phyloP scores from a whole-genome alignment of 2,329 filamentous ascomycete genomes.

The Cercospora zeae-maydis region DNA sequence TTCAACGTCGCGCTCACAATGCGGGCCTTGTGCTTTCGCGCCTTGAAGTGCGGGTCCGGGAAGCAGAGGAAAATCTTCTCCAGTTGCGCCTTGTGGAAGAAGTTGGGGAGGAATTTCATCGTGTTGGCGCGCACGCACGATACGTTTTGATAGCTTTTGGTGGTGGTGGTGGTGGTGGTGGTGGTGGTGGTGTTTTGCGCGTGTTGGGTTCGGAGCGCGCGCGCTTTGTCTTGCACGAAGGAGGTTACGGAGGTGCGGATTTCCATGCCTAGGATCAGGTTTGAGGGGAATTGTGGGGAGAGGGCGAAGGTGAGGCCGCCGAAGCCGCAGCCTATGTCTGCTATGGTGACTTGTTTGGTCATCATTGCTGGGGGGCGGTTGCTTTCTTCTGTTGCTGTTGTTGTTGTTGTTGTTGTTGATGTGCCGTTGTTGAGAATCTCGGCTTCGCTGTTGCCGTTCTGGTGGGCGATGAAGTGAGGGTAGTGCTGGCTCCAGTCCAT shows the following conservation, averaged over 20 bases:
- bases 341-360: conserved; percentile 75
- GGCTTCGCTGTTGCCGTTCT: conserved; percentile 2
- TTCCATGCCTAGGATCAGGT: conserved; percentile 83
- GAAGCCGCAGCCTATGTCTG: conserved; percentile 96
- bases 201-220: conserved; percentile 65
- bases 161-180: background rate
- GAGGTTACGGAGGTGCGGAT: conserved; percentile 87
- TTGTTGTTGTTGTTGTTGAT: conserved; percentile 22
- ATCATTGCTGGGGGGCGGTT: conserved; percentile 35
- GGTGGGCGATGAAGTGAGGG: conserved; percentile 58
- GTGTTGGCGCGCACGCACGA: conserved; percentile 87
- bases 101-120: conserved; percentile 99
- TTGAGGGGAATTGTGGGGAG: conserved; percentile 74
- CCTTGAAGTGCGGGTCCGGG: conserved; percentile 96
- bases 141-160: conserved; percentile 69
- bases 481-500: conserved; percentile 93
- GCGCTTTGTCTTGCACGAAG: conserved; percentile 84
- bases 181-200: background rate
- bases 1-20: conserved; percentile 87
- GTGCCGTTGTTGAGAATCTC: conserved; percentile 1
- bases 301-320: conserved; percentile 86
- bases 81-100: conserved; percentile 78
- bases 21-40: conserved; percentile 91
- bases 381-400: too few relatives aligned
- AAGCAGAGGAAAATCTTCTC: conserved; percentile 96